phyloP scores from a whole-genome alignment of 768 basidiomycete species.

The Phlebiopsis flavidoalba region DNA sequence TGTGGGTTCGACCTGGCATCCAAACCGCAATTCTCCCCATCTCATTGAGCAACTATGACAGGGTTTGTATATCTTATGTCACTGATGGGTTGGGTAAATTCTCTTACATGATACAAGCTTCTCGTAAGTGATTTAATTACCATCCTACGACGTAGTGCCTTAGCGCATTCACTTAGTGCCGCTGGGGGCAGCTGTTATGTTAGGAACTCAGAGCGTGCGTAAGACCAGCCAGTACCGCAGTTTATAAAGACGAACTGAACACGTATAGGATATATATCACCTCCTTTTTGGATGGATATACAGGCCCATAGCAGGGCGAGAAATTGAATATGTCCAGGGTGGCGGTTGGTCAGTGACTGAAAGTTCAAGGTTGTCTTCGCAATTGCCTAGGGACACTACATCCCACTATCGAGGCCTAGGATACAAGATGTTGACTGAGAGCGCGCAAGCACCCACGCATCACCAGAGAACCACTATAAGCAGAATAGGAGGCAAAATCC shows the following conservation, averaged over 20 bases:
- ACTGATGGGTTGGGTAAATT: slow-evolving; percentile 19
- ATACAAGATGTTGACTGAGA: too few relatives aligned
- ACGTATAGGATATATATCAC: neutral
- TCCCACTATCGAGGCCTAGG: neutral
- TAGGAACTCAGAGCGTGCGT: slow-evolving; percentile 44
- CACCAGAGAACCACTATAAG: too few relatives aligned
- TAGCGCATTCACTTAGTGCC: slow-evolving; percentile 35
- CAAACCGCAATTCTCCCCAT: neutral
- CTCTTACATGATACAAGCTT: slow-evolving; percentile 45
- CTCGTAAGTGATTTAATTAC: slow-evolving; percentile 30
- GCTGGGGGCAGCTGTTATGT: slow-evolving; percentile 39
- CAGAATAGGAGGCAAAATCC: too few relatives aligned
- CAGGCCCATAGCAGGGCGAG: neutral
- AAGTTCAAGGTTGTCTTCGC: slow-evolving; percentile 1
- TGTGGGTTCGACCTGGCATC: slow-evolving; percentile 26
- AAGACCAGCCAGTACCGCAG: too few relatives aligned
- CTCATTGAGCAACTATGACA: neutral
- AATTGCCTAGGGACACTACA: neutral
- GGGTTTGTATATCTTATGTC: slow-evolving; percentile 15
- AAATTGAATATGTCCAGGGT: slow-evolving; percentile 5
- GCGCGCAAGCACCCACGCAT: too few relatives aligned
- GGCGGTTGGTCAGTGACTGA: slow-evolving; percentile 9
- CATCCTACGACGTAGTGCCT: slow-evolving; percentile 3
- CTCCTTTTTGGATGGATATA: neutral
- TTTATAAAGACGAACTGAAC: neutral